These are phyloP conservation scores for Hypsizygus ulmarius DNA, from an alignment of 1,284 basidiomycete genomes.

Conservation along the genomic window DNA sequence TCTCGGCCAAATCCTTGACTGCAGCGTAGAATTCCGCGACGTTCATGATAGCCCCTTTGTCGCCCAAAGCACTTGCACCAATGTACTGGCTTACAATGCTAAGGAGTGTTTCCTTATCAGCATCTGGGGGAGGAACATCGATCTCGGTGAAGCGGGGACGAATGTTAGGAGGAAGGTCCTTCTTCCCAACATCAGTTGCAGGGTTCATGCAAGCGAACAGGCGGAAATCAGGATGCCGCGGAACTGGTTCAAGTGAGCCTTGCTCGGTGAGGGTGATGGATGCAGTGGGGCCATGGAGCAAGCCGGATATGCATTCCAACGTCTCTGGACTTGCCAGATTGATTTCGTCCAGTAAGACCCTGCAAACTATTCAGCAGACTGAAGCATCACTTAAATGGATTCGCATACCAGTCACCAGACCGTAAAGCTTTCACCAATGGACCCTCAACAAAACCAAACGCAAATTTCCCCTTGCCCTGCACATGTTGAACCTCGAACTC, in stretches of 20 bases:
- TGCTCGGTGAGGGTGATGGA: slow-evolving; percentile 95
- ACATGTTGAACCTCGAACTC: slow-evolving; percentile 88
- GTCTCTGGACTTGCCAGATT: slow-evolving; percentile 96
- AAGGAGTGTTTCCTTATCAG: slow-evolving; percentile 88
- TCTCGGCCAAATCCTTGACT: slow-evolving; percentile 78
- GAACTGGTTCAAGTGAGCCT: slow-evolving; percentile 88
- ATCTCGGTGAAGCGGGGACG: slow-evolving; percentile 94
- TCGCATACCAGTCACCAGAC: slow-evolving; percentile 82
- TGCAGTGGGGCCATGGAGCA: slow-evolving; percentile 82
- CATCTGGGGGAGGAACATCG: slow-evolving; percentile 91
- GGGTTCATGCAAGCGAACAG: slow-evolving; percentile 99
- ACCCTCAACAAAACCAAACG: slow-evolving; percentile 95
- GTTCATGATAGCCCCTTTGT: slow-evolving; percentile 87
- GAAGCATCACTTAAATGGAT: background rate
- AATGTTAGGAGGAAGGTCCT: slow-evolving; percentile 89
- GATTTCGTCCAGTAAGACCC: slow-evolving; percentile 95
- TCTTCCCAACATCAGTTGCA: slow-evolving; percentile 98
- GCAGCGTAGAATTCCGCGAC: slow-evolving; percentile 89
- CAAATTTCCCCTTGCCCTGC: slow-evolving; percentile 81
- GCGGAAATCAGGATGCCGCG: slow-evolving; percentile 93
- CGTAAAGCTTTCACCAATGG: slow-evolving; percentile 92
- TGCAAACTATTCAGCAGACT: slow-evolving; percentile 28
- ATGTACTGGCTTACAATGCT: slow-evolving; percentile 92
- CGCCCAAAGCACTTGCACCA: slow-evolving; percentile 78
- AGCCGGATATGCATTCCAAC: slow-evolving; percentile 86